Conservation (phyloP, 345 rosid genomes). For the Brassica napus region Da-Ae NC_063444.1:44194001-44194500, state of each 20-base stretch:
- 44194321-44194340: background rate
- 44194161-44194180: background rate
- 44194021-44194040: slow-evolving; percentile 1
- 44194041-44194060: slow-evolving; percentile 22
- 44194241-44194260: slow-evolving; percentile 40
- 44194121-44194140: slow-evolving; percentile 29
- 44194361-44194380: slow-evolving; percentile 32
- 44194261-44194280: slow-evolving; percentile 45
- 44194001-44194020: slow-evolving; percentile 1
- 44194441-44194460: background rate
- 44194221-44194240: slow-evolving; percentile 36
- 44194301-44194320: background rate
- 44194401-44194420: slow-evolving; percentile 15
- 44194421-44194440: slow-evolving; percentile 31
- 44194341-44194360: slow-evolving; percentile 1
- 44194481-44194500: background rate
- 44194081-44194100: slow-evolving; percentile 30
- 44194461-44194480: background rate
- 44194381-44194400: slow-evolving; percentile 33
- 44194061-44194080: slow-evolving; percentile 2
- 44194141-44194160: slow-evolving; percentile 23
- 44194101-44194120: slow-evolving; percentile 25
- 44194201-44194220: slow-evolving; percentile 20
- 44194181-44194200: background rate
- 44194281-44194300: background rate